Evolutionary conservation across 2,329 filamentous ascomycete genomes (phyloP), one percentile per base, ranked within the genome.

Genomic region (Pseudopithomyces chartarum): DNA sequence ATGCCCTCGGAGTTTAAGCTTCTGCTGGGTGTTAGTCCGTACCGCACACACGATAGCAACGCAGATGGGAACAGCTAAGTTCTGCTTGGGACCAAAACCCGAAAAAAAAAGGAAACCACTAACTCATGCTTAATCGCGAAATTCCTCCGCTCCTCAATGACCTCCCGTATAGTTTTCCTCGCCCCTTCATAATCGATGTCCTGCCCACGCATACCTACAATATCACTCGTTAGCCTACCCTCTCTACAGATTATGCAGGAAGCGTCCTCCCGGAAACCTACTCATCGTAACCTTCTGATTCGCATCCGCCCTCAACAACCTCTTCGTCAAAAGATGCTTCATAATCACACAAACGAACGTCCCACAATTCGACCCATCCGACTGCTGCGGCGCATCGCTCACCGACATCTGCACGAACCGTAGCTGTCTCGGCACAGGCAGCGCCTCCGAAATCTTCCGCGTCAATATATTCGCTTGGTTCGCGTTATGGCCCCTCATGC

Each of bases 261-360:
- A 5, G 4, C 38, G 7, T 34, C 29, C 4, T 88, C 69, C 89
- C 85, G 73, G 92, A 92, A 22, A 87, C 85, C 98, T 90, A 70
- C 90, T 95, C 95, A 99, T 98, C 60, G 88, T 93, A 12, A 98
- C 90, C 78, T 96, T 97, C 74, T 94, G 87, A 60, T 86, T 85
- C 2, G 90, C 88, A 70, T 92, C 90, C 8, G 91, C 92, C 63
- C 84, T 86, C 56, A 99, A 80, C 22, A 99, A 81, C 55, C 91
- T 83, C 77, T 92, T 93, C 49, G 97, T 82, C 17, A 99, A 83
- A n/a, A 99, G 79, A 77, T 97, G 90, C 47, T 92, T 87, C 93
- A 99, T 99, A 60, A 94, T 84, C 63, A 98, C 85, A 75, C 95
- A 98, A 2, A 99, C 95, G 74, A 93, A 98, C 0, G 99, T 91